Conservation (phyloP, 225 moss, liverwort and hornwort genomes). For the Pseudisothecium myosuroides region DNA sequence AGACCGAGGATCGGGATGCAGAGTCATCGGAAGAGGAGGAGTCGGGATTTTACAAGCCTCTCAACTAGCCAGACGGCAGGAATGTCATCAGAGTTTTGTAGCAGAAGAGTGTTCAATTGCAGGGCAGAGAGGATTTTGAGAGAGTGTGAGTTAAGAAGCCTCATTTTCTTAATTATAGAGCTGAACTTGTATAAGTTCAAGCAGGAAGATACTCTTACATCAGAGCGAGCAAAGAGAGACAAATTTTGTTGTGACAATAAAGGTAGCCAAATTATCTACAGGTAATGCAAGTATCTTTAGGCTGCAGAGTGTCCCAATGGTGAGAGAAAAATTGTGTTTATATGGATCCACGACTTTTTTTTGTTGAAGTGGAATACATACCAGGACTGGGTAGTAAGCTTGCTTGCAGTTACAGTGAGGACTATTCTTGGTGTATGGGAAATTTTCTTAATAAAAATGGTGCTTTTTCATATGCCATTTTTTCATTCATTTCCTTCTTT, state of each 20-base stretch:
- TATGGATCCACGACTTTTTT: background rate
- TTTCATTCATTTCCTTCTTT: no score
- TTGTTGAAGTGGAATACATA: background rate
- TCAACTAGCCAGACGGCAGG: background rate
- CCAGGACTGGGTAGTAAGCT: background rate
- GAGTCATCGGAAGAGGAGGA: background rate
- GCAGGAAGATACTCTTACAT: background rate
- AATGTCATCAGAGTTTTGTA: background rate
- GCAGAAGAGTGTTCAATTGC: no score
- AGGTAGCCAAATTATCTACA: background rate
- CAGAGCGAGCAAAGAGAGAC: background rate
- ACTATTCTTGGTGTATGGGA: background rate
- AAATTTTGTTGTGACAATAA: no score
- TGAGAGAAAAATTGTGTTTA: background rate
- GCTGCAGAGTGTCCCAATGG: background rate
- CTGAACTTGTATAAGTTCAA: background rate
- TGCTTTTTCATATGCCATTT: no score
- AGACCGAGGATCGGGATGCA: background rate
- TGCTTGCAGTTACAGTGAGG: background rate
- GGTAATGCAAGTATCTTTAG: background rate
- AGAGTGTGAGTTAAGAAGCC: background rate
- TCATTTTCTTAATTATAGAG: background rate
- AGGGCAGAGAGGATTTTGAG: background rate
- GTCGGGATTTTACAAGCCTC: constrained; percentile 19
- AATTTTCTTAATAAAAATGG: no score